Conservation (phyloP, 73 alveolate species). For the Paramecium sexaurelia region DNA sequence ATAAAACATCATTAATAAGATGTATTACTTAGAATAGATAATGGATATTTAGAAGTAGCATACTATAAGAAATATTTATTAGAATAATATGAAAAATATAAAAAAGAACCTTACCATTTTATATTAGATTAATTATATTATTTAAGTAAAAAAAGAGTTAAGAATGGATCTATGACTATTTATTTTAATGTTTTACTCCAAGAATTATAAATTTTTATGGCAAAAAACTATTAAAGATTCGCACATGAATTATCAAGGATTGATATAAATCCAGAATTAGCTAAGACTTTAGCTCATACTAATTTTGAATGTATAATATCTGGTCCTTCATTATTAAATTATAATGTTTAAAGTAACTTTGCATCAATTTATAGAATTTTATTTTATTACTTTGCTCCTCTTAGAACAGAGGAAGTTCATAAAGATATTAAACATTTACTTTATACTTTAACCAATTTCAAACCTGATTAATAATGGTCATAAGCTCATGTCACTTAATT, state of each 20-base stretch:
- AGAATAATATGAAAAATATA: background rate
- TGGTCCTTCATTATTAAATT: conserved; percentile 27
- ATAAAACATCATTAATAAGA: background rate
- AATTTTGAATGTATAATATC: conserved; percentile 8
- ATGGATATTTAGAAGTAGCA: conserved; percentile 27
- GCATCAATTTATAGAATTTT: background rate
- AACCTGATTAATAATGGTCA: conserved; percentile 28
- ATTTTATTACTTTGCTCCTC: conserved; percentile 29
- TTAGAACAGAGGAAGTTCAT: background rate
- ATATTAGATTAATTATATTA: background rate
- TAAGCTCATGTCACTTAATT: background rate
- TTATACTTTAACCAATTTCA: background rate
- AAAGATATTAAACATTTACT: background rate
- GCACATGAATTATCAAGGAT: conserved; percentile 41
- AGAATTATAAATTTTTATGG: background rate
- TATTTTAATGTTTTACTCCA: background rate
- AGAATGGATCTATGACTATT: background rate
- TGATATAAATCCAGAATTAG: background rate
- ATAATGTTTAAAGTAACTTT: background rate
- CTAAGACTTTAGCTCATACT: conserved; percentile 23
- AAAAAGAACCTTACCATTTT: conserved; percentile 23
- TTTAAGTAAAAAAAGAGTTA: background rate
- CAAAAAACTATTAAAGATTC: background rate
- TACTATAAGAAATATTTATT: background rate
- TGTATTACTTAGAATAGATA: background rate